phyloP scores from a whole-genome alignment of 2,329 filamentous ascomycete species.

The Stagonosporopsis rhizophila region DNA sequence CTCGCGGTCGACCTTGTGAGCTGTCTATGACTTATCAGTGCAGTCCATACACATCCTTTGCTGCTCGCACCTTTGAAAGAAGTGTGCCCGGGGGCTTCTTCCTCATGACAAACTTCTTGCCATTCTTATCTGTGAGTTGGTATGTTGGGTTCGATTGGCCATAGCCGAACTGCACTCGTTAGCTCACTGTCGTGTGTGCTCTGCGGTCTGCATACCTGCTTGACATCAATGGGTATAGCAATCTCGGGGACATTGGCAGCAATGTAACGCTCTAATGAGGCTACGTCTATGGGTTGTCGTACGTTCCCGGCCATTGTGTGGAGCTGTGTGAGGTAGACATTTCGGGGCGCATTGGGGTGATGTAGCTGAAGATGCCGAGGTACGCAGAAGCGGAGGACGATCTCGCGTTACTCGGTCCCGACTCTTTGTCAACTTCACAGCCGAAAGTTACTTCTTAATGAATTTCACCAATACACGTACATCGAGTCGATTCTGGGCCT shows the following conservation, averaged over 20 bases:
- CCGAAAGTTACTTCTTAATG: not conserved
- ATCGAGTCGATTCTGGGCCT: not conserved
- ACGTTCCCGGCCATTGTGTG: conserved; percentile 79
- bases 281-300: conserved; percentile 87
- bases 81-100: conserved; percentile 98
- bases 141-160: conserved; percentile 98
- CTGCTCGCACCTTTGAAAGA: conserved; percentile 62
- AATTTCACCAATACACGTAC: not conserved
- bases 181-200: conserved; percentile 6
- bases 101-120: conserved; percentile 82
- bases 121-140: conserved; percentile 77
- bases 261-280: conserved; percentile 81
- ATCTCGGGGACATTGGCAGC: conserved; percentile 80
- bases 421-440: conserved; percentile 9
- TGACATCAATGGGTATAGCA: conserved; percentile 80
- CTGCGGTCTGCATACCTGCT: conserved; percentile 71
- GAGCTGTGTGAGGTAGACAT: conserved; percentile 25
- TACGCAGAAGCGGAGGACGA: not conserved
- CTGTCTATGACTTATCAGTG: conserved; percentile 64
- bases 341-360: conserved; percentile 14
- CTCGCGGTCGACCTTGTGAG: conserved; percentile 96
- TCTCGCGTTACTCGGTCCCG: conserved; percentile 4
- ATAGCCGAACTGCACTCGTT: conserved; percentile 78
- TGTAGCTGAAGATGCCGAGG: conserved; percentile 19
- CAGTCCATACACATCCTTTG: too few species aligned